Conservation (phyloP, 2,329 filamentous ascomycete genomes). For the Aspergillus hortae region DNA sequence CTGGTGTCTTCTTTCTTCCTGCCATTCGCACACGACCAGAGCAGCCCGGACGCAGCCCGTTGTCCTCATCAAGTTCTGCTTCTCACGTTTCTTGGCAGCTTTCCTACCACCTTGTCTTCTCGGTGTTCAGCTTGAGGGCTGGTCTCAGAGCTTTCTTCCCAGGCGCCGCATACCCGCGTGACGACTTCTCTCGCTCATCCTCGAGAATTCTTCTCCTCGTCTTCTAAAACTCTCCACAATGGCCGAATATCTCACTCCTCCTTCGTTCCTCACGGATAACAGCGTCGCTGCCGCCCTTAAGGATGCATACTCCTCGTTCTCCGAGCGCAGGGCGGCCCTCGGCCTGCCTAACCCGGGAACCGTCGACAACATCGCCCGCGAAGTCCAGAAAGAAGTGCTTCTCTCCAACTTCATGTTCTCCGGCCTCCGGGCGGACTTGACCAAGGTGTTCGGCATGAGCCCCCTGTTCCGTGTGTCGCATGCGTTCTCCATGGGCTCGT, state of each 20-base stretch:
- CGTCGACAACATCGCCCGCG: conserved; percentile 81
- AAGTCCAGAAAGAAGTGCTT: conserved; percentile 95
- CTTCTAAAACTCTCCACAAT: conserved; percentile 23
- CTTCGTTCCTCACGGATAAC: conserved; percentile 70
- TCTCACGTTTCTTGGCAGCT: background rate
- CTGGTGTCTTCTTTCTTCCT: conserved; percentile 14
- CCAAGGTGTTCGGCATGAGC: conserved; percentile 89
- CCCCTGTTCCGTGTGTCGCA: conserved; percentile 97
- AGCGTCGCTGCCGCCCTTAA: conserved; percentile 65
- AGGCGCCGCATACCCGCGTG: conserved; percentile 24
- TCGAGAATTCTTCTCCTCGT: conserved; percentile 11
- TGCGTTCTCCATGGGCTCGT: conserved; percentile 87
- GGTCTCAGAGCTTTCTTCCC: conserved; percentile 25
- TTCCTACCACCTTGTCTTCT: background rate
- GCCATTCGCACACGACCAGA: conserved; percentile 15
- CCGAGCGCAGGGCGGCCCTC: conserved; percentile 79
- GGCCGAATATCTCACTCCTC: conserved; percentile 45
- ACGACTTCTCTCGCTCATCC: conserved; percentile 16
- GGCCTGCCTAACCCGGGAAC: conserved; percentile 90
- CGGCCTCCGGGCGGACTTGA: conserved; percentile 91
- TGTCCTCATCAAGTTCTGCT: background rate
- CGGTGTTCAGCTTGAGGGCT: conserved; percentile 22
- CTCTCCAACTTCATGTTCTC: conserved; percentile 97
- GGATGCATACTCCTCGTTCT: conserved; percentile 78
- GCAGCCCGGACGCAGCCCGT: conserved; percentile 22